Conservation (phyloP, 257 asterid species). For the Capsicum chinense region DNA sequence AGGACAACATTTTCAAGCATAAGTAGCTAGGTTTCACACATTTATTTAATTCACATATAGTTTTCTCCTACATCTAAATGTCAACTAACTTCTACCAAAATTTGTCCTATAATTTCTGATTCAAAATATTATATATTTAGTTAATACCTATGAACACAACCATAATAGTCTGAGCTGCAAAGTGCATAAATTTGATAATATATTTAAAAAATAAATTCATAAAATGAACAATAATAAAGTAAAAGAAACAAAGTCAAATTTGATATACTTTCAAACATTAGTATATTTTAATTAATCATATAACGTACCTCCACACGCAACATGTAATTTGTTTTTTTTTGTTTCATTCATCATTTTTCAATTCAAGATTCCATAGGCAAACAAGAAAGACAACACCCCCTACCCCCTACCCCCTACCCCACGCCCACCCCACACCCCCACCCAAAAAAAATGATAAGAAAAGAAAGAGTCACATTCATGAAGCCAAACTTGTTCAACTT, state of each 20-base stretch:
- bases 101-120: background rate
- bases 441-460: background rate
- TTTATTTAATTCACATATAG: background rate
- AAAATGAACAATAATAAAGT: conserved; percentile 4
- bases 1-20: background rate
- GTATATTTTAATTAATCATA: background rate
- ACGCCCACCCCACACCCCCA: no score
- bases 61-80: conserved; percentile 19
- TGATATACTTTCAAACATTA: background rate
- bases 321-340: background rate
- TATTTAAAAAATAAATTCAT: background rate
- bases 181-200: background rate
- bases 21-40: background rate
- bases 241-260: conserved; percentile 24
- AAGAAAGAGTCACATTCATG: conserved; percentile 31
- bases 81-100: conserved; percentile 26
- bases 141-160: conserved; percentile 16
- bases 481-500: conserved; percentile 35
- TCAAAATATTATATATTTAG: background rate
- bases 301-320: conserved; percentile 28
- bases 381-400: background rate
- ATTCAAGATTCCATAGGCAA: conserved; percentile 34
- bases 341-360: conserved; percentile 25
- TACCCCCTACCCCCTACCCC: no score
- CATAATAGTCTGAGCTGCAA: background rate